Conservation (phyloP, 1,139 yeast species). For the Keqinozyma sinolaborantium region DNA sequence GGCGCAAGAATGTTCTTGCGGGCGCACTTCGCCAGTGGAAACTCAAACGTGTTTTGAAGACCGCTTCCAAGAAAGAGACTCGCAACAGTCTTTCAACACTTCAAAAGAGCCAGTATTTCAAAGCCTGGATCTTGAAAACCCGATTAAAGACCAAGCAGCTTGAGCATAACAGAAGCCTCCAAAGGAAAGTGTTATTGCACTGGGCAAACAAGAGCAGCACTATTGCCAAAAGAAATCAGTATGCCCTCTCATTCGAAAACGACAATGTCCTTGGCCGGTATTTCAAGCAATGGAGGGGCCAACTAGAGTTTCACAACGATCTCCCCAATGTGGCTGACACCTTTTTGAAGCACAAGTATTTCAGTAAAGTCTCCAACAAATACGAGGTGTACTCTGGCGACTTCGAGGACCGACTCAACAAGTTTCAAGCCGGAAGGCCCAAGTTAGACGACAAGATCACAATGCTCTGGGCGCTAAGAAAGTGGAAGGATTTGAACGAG, state of each 20-base stretch:
- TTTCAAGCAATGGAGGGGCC: neutral
- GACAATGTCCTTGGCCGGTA: neutral
- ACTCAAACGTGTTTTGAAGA: conserved; percentile 1
- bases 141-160: neutral
- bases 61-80: neutral
- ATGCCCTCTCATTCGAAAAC: neutral
- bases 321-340: neutral
- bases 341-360: neutral
- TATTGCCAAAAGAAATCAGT: neutral
- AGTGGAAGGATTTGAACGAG: conserved; percentile 18
- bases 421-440: neutral
- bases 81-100: neutral
- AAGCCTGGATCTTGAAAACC: conserved; percentile 4
- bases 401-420: neutral
- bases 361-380: neutral
- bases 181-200: neutral
- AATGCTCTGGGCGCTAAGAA: conserved; percentile 2
- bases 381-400: neutral
- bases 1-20: conserved; percentile 1
- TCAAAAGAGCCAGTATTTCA: conserved; percentile 2
- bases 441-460: conserved; percentile 3
- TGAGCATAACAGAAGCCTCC: neutral
- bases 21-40: conserved; percentile 6
- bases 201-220: neutral
- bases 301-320: neutral